phyloP scores from a whole-genome alignment of 805 yeast genomes.

The Tetrapisispora nanseiensis region DNA sequence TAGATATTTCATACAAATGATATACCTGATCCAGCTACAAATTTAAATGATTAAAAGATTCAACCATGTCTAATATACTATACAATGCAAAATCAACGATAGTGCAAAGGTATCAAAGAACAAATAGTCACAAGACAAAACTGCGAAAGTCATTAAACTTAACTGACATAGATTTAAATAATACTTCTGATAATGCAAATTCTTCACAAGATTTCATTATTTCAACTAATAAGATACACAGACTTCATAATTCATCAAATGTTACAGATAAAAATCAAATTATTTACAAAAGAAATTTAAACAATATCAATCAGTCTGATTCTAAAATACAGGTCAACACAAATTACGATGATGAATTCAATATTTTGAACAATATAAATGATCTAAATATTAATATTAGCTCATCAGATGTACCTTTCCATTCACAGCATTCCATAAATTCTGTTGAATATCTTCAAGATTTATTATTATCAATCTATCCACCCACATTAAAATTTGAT shows the following conservation, averaged over 20 bases:
- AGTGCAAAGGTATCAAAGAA: constrained; percentile 20
- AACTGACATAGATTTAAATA: background rate
- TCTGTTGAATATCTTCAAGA: constrained; percentile 20
- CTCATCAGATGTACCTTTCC: constrained; percentile 14
- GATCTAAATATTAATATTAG: no score
- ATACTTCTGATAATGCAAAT: background rate
- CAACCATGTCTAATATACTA: constrained; percentile 16
- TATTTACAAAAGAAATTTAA: no score
- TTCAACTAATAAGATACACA: no score
- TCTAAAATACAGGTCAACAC: no score
- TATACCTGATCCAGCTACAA: background rate
- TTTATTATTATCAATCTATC: constrained; percentile 20
- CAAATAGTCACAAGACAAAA: constrained; percentile 2
- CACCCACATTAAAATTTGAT: constrained; percentile 10
- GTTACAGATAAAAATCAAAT: no score
- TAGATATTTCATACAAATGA: background rate
- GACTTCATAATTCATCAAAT: no score
- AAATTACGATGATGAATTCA: no score
- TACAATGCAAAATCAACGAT: constrained; percentile 26
- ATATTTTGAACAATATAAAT: no score
- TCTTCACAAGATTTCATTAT: background rate
- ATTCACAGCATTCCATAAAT: constrained; percentile 11
- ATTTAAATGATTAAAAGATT: background rate
- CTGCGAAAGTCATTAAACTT: background rate
- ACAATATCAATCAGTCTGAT: no score